phyloP scores from a whole-genome alignment of 2,329 filamentous ascomycete species.

The Penicillium sp. region DNA sequence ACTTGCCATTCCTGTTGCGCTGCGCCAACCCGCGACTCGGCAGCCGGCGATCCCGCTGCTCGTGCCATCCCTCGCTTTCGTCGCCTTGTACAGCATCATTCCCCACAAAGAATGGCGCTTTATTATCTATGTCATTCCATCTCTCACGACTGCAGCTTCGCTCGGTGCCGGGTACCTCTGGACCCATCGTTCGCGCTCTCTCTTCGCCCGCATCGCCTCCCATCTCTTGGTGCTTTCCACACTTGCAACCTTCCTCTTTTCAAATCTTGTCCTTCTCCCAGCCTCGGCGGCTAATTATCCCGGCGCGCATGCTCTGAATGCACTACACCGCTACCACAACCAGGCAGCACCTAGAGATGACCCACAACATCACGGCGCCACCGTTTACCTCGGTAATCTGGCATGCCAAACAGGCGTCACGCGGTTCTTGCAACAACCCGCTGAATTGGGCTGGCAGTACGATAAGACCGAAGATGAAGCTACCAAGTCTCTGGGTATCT shows the following conservation, averaged over 20 bases:
- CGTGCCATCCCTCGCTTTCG: slow-evolving; percentile 65
- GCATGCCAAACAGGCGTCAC: slow-evolving; percentile 62
- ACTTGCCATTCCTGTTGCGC: slow-evolving; percentile 48
- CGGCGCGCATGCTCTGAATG: slow-evolving; percentile 69
- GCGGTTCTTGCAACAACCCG: slow-evolving; percentile 50
- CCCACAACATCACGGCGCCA: slow-evolving; percentile 4
- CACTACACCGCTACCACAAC: slow-evolving; percentile 34
- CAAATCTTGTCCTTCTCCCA: slow-evolving; percentile 66
- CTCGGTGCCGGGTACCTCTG: slow-evolving; percentile 68
- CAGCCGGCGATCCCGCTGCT: slow-evolving; percentile 52
- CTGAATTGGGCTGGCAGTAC: slow-evolving; percentile 48
- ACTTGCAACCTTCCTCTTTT: slow-evolving; percentile 56
- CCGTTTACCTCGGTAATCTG: slow-evolving; percentile 57
- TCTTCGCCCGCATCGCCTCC: slow-evolving; percentile 53
- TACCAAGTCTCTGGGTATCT: slow-evolving; percentile 46
- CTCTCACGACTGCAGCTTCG: slow-evolving; percentile 71
- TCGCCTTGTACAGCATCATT: slow-evolving; percentile 76
- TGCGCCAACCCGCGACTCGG: slow-evolving; percentile 51
- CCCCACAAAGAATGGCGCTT: slow-evolving; percentile 97
- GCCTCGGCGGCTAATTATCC: slow-evolving; percentile 90
- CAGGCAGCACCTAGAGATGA: slow-evolving; percentile 13
- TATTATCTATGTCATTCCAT: slow-evolving; percentile 80
- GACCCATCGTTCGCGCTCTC: slow-evolving; percentile 59
- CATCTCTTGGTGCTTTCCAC: slow-evolving; percentile 57
- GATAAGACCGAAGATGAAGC: slow-evolving; percentile 56